A percentile compares a stretch with the other conserved stretches of the same genome.
These are phyloP conservation scores for Medicago ruthenica DNA, from an alignment of 306 rosid species.

Conservation along the genomic window DNA sequence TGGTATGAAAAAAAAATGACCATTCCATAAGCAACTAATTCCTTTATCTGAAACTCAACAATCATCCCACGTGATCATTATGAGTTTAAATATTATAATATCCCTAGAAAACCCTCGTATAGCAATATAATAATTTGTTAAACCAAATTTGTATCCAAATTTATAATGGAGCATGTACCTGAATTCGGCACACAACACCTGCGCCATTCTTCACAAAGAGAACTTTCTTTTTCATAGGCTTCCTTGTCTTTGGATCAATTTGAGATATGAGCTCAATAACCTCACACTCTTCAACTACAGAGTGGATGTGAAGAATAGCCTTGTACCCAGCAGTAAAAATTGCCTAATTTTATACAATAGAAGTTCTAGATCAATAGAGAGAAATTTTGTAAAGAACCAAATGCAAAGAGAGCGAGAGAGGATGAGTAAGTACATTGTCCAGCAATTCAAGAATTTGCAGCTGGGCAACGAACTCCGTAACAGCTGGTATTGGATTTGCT, in stretches of 20 bases:
- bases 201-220: slow-evolving; percentile 78
- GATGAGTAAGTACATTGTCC: slow-evolving; percentile 66
- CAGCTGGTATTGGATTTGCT: slow-evolving; percentile 75
- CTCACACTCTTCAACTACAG: slow-evolving; percentile 96
- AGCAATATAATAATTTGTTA: slow-evolving; percentile 2
- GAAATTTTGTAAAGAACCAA: slow-evolving; percentile 22
- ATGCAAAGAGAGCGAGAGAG: not conserved
- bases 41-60: slow-evolving; percentile 7
- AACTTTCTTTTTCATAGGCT: slow-evolving; percentile 78
- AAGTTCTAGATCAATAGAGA: slow-evolving; percentile 8
- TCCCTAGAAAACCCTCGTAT: not conserved
- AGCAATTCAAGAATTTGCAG: slow-evolving; percentile 86
- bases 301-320: slow-evolving; percentile 90
- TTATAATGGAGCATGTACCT: slow-evolving; percentile 59
- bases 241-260: slow-evolving; percentile 89
- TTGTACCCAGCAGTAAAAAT: slow-evolving; percentile 99
- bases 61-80: not conserved
- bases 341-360: slow-evolving; percentile 58
- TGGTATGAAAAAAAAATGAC: slow-evolving; percentile 17
- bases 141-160: slow-evolving; percentile 10
- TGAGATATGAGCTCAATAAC: slow-evolving; percentile 82
- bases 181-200: slow-evolving; percentile 75
- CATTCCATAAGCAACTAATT: not conserved
- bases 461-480: slow-evolving; percentile 81
- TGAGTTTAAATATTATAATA: not conserved